These are phyloP conservation scores for Alternaria burnsii DNA, from an alignment of 2,329 filamentous ascomycete species.

Conservation along the genomic window DNA sequence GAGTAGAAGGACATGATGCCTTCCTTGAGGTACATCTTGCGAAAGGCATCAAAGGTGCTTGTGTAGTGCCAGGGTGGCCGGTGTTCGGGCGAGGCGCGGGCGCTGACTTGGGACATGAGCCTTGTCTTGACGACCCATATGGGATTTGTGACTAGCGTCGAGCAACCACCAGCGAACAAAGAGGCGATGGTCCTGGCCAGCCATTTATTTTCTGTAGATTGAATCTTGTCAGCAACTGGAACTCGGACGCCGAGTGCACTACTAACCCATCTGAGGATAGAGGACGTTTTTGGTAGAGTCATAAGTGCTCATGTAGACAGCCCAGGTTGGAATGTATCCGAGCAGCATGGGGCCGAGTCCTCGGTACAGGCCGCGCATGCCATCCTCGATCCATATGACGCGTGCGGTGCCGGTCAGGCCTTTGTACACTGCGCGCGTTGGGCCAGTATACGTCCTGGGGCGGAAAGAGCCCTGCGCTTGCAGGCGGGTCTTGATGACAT, in stretches of 20 bases:
- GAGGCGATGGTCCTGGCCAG: constrained; percentile 88
- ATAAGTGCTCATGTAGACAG: constrained; percentile 97
- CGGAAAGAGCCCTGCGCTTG: constrained; percentile 91
- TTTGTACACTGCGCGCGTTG: constrained; percentile 73
- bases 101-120: constrained; percentile 89
- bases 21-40: constrained; percentile 94
- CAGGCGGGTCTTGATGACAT: constrained; percentile 98
- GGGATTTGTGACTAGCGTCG: constrained; percentile 92
- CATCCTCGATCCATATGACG: constrained; percentile 88
- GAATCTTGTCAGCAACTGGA: constrained; percentile 21
- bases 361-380: constrained; percentile 88
- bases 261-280: constrained; percentile 66
- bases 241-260: background rate
- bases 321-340: constrained; percentile 97
- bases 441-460: constrained; percentile 58
- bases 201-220: constrained; percentile 69
- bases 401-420: constrained; percentile 86
- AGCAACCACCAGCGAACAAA: constrained; percentile 88
- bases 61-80: constrained; percentile 89
- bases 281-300: constrained; percentile 84
- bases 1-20: constrained; percentile 93
- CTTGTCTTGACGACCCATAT: constrained; percentile 99
- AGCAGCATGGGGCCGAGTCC: constrained; percentile 93
- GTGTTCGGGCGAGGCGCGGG: constrained; percentile 61
- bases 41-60: constrained; percentile 87